Evolutionary conservation across 495 filamentous ascomycete species (phyloP), one percentile per base, ranked within the genome.

Genomic region (Xylaria intraflava): DNA sequence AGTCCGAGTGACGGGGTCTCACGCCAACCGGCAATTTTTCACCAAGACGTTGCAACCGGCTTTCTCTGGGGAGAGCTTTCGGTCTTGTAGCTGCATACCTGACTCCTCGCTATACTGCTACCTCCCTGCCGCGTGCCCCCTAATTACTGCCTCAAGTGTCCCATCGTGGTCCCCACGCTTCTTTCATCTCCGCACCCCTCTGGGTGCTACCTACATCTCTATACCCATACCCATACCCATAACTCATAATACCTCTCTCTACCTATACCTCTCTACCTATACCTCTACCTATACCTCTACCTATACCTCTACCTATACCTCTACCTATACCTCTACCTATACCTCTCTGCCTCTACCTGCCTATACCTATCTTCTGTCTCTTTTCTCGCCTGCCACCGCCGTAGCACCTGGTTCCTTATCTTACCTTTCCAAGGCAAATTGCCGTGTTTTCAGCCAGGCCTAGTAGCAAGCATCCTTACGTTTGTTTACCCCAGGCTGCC

Each of bases 21-120:
- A 41, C 20, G 29, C 36, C 17, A 26, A 45, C 17, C 42, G 19
- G 29, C 40, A 45, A 8, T 45, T 31, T 17, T 33, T 22, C 30
- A 31, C 30, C 39, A 52, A 49, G 44, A 55, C 52, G 52, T 55
- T 49, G 52, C 52, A 55, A 38, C 52, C 52, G 52, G 49, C 43
- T 49, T 36, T 35, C 43, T 54, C 44, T 31, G 26, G 23, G 46
- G 43, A 47, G 27, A 41, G 31, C 40, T 46, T 38, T 51, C 38
- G 10, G 31, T 38, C 27, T 29, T 29, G 27, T 29, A 29, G 27
- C 4, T 29, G 26, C 31, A 2, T 45, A 36, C 3, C n/a, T 23
- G 29, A 16, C 43, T 33, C 16, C 27, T 27, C 31, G 9, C 31
- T 10, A 3, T n/a, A 40, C 38, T 19, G 23, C 20, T 35, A 29